These are phyloP conservation scores for Arthrobotrys sphaeroides DNA, from an alignment of 2,329 filamentous ascomycete genomes.

Conservation along the genomic window DNA sequence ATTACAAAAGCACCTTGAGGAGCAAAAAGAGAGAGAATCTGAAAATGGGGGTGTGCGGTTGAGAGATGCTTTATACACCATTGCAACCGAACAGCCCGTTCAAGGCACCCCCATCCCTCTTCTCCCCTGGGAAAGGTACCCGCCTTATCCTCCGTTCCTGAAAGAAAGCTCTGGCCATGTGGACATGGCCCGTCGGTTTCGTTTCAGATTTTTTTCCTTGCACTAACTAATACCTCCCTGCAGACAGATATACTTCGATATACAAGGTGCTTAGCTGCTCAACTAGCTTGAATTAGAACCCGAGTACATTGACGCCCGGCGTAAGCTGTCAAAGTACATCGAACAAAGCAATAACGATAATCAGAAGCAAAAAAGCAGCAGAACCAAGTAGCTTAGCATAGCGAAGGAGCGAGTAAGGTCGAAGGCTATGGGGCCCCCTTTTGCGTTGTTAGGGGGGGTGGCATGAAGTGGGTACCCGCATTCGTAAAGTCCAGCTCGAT, in stretches of 20 bases:
- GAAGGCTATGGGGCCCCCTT: slow-evolving; percentile 28
- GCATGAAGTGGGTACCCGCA: slow-evolving; percentile 11
- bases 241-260: neutral
- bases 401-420: neutral
- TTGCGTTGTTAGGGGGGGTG: slow-evolving; percentile 26
- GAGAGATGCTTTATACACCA: slow-evolving; percentile 33
- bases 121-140: slow-evolving; percentile 2
- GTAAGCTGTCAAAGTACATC: slow-evolving; percentile 11
- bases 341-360: neutral
- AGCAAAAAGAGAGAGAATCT: slow-evolving; percentile 5
- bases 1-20: slow-evolving; percentile 10
- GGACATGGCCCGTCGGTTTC: slow-evolving; percentile 19
- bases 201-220: slow-evolving; percentile 30
- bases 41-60: neutral
- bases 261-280: neutral
- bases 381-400: slow-evolving; percentile 7
- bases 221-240: slow-evolving; percentile 19
- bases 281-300: no score
- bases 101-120: neutral
- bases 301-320: slow-evolving; percentile 17
- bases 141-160: slow-evolving; percentile 2
- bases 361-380: neutral
- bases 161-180: slow-evolving; percentile 41
- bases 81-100: neutral
- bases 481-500: slow-evolving; percentile 30